Conservation (phyloP, 306 rosid species). For the Fragaria iinumae region DNA sequence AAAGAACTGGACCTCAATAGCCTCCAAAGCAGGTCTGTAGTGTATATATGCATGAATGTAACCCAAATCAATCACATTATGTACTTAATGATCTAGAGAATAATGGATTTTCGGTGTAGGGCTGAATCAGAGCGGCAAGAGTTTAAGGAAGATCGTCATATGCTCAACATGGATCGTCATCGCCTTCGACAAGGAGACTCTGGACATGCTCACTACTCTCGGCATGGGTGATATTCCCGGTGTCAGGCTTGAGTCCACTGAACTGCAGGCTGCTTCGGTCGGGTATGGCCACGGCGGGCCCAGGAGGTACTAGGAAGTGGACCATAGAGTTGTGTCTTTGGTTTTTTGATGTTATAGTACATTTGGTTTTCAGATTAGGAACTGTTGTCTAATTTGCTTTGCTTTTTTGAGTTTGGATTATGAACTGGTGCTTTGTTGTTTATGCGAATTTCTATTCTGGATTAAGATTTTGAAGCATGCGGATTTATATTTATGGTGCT, state of each 20-base stretch:
- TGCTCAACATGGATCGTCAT: not conserved
- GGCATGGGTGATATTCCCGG: constrained; percentile 53
- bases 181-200: constrained; percentile 55
- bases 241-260: constrained; percentile 37
- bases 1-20: not conserved
- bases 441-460: no score
- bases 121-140: no score
- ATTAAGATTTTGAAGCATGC: no score
- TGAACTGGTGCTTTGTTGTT: no score
- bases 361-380: not conserved
- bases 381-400: not conserved
- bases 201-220: constrained; percentile 53
- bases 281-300: constrained; percentile 41
- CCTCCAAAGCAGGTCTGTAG: not conserved
- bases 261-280: constrained; percentile 21
- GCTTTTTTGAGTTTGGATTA: not conserved
- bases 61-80: not conserved
- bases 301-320: constrained; percentile 39
- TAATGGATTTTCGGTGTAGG: no score
- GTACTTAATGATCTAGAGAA: no score
- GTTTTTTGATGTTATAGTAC: not conserved
- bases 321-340: not conserved
- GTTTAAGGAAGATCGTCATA: no score
- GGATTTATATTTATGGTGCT: no score
- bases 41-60: not conserved